Evolutionary conservation across 768 basidiomycete genomes (phyloP).

Genomic region (Mycena kentingensis): DNA sequence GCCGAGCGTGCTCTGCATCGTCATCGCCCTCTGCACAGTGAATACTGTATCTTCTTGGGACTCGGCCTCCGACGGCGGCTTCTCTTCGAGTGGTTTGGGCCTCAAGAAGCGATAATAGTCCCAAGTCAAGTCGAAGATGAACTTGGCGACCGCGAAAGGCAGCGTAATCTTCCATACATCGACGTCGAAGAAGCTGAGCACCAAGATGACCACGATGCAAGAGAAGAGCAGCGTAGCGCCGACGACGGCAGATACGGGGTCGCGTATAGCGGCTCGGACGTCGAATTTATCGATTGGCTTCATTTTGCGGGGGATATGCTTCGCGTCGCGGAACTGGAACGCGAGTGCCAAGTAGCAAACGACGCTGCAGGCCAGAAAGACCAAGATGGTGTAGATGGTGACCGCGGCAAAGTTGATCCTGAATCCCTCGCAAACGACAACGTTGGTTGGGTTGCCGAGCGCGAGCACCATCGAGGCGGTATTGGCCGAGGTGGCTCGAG

Average conservation of each 20-base stretch:
- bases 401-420: conserved; percentile 74
- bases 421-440: conserved; percentile 89
- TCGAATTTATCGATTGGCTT: conserved; percentile 40
- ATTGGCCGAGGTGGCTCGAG: conserved; percentile 70
- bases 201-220: conserved; percentile 71
- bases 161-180: conserved; percentile 84
- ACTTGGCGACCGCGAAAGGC: conserved; percentile 75
- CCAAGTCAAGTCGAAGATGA: conserved; percentile 65
- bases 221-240: conserved; percentile 66
- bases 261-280: conserved; percentile 63
- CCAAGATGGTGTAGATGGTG: conserved; percentile 80
- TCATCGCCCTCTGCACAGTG: conserved; percentile 39
- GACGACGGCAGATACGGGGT: conserved; percentile 72
- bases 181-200: conserved; percentile 70
- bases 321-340: conserved; percentile 56
- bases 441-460: conserved; percentile 91
- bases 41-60: conserved; percentile 22
- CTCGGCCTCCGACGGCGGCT: conserved; percentile 14
- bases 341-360: conserved; percentile 60
- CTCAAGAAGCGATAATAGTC: conserved; percentile 48
- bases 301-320: conserved; percentile 52
- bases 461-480: conserved; percentile 75
- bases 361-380: conserved; percentile 66
- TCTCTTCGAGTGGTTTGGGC: conserved; percentile 19
- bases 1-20: conserved; percentile 56